Evolutionary conservation across 2,329 filamentous ascomycete species (phyloP).

Genomic region (Lachnellula willkommii): DNA sequence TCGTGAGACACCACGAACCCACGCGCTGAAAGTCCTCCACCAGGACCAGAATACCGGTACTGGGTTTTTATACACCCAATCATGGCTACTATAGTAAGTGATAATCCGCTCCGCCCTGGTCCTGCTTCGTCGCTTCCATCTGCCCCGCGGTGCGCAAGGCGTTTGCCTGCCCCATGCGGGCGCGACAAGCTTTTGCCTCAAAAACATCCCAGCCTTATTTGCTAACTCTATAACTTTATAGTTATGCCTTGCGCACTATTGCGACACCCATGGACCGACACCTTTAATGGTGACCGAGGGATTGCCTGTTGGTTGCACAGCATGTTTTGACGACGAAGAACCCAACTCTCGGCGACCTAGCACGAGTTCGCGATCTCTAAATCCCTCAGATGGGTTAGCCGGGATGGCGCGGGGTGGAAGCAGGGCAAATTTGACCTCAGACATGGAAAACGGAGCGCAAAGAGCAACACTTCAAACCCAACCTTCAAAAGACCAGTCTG

Average conservation of each 20-base stretch:
- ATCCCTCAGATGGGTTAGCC: constrained; percentile 19
- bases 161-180: constrained; percentile 12
- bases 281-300: constrained; percentile 67
- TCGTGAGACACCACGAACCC: constrained; percentile 4
- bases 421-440: constrained; percentile 14
- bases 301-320: constrained; percentile 53
- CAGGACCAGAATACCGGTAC: constrained; percentile 8
- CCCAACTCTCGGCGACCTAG: constrained; percentile 22
- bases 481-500: constrained; percentile 33
- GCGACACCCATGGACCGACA: constrained; percentile 64
- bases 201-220: constrained; percentile 3
- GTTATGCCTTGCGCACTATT: constrained; percentile 66
- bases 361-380: constrained; percentile 23
- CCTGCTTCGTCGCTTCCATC: constrained; percentile 9
- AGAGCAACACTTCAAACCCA: neutral
- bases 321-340: constrained; percentile 49
- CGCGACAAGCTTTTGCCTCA: neutral
- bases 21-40: neutral
- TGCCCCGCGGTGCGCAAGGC: constrained; percentile 11
- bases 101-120: constrained; percentile 2
- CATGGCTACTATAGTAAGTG: constrained; percentile 32
- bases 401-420: constrained; percentile 11
- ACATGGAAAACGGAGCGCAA: constrained; percentile 15
- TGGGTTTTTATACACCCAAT: constrained; percentile 13
- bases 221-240: constrained; percentile 34